A percentile compares a stretch with the other conserved stretches of the same genome.
phyloP scores from a whole-genome alignment of 192 early-diverging fungal genomes.

The Backusella tarrabulga region DNA sequence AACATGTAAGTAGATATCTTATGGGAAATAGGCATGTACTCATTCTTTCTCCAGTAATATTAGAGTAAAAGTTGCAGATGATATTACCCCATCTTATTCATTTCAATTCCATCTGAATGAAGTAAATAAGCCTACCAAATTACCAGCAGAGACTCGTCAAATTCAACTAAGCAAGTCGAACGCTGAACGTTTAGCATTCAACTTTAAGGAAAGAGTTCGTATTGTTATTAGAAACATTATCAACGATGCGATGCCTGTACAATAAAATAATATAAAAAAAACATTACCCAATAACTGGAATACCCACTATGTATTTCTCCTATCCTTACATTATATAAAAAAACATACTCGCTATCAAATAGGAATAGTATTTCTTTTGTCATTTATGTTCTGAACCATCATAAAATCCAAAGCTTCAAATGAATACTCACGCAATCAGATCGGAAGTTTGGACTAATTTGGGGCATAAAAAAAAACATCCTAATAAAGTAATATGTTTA shows the following conservation, averaged over 20 bases:
- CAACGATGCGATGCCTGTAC: background rate
- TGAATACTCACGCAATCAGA: no score
- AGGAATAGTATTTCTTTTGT: no score
- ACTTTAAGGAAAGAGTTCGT: background rate
- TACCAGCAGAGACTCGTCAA: background rate
- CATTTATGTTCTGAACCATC: no score
- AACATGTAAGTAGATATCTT: constrained; percentile 10
- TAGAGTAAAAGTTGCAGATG: background rate
- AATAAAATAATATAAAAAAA: background rate
- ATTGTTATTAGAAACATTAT: background rate
- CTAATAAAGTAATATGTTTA: no score
- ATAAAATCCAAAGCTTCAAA: no score
- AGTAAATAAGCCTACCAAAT: background rate
- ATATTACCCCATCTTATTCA: background rate
- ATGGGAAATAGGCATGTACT: no score
- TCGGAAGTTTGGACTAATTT: no score
- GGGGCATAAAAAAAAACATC: no score
- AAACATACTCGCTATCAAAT: no score
- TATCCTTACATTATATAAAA: no score
- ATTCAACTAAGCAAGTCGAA: background rate
- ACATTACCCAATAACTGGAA: no score
- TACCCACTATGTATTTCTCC: no score
- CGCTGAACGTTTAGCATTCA: background rate
- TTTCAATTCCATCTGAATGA: constrained; percentile 7
- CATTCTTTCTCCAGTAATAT: background rate